Evolutionary conservation across 169 alveolate genomes (phyloP).

Genomic region (Eimeria brunetti): DNA sequence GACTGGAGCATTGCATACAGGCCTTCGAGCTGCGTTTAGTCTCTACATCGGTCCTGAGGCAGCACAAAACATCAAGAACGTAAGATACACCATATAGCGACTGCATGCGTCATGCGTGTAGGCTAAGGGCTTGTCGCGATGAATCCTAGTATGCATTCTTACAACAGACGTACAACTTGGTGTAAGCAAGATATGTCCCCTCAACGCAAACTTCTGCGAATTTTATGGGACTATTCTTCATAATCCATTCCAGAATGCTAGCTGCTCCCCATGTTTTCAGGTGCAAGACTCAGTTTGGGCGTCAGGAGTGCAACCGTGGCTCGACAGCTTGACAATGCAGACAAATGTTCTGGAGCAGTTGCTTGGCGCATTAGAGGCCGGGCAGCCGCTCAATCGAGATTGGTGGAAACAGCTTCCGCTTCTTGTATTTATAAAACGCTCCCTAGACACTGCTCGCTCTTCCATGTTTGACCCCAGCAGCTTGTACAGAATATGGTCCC

Average conservation of each 20-base stretch:
- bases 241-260: neutral
- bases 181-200: neutral
- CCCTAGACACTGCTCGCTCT: slow-evolving; percentile 26
- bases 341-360: neutral
- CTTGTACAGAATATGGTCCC: slow-evolving; percentile 49
- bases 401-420: slow-evolving; percentile 68
- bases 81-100: neutral
- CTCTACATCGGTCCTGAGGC: slow-evolving; percentile 13
- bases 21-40: slow-evolving; percentile 8
- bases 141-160: neutral
- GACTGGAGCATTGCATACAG: slow-evolving; percentile 9
- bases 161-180: neutral
- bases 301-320: slow-evolving; percentile 45
- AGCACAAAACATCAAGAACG: slow-evolving; percentile 34
- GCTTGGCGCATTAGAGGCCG: slow-evolving; percentile 11
- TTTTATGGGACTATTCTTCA: neutral
- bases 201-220: neutral
- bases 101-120: neutral
- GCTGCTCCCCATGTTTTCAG: neutral
- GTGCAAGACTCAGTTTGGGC: slow-evolving; percentile 34
- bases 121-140: neutral
- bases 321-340: slow-evolving; percentile 38
- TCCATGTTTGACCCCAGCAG: slow-evolving; percentile 43
- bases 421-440: slow-evolving; percentile 34
- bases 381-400: slow-evolving; percentile 8